Evolutionary conservation across 257 asterid species (phyloP).

Genomic region (Henckelia pumila): DNA sequence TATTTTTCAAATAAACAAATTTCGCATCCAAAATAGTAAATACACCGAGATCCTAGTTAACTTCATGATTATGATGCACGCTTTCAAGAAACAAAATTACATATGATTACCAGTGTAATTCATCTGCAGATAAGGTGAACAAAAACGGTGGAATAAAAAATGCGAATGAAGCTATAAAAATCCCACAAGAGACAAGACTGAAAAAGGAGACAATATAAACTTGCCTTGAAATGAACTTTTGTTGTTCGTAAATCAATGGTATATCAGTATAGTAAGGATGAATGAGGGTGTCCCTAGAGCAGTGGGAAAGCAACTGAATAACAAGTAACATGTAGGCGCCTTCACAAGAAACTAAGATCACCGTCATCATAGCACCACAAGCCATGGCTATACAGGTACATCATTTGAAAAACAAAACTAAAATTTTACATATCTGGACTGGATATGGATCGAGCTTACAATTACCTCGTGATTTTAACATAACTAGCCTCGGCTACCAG

Average conservation of each 20-base stretch:
- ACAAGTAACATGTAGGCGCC: conserved; percentile 9
- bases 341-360: conserved; percentile 14
- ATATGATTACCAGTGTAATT: not conserved
- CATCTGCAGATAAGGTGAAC: not conserved
- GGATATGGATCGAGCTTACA: not conserved
- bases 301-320: not conserved
- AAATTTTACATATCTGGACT: conserved; percentile 17
- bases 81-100: not conserved
- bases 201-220: not conserved
- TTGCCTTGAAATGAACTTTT: not conserved
- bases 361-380: conserved; percentile 9
- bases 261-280: not conserved
- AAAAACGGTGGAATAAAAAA: not conserved
- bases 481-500: not conserved
- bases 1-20: too few species aligned
- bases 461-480: not conserved
- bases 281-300: conserved; percentile 6
- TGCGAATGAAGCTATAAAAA: not conserved
- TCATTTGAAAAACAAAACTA: not conserved
- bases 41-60: not conserved
- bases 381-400: conserved; percentile 18
- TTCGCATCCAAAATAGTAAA: not conserved
- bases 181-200: not conserved
- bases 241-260: not conserved
- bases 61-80: too few species aligned